Base-by-base conservation (phyloP, 2,329 filamentous ascomycete genomes). In the Dothideomycetes sp. region DNA sequence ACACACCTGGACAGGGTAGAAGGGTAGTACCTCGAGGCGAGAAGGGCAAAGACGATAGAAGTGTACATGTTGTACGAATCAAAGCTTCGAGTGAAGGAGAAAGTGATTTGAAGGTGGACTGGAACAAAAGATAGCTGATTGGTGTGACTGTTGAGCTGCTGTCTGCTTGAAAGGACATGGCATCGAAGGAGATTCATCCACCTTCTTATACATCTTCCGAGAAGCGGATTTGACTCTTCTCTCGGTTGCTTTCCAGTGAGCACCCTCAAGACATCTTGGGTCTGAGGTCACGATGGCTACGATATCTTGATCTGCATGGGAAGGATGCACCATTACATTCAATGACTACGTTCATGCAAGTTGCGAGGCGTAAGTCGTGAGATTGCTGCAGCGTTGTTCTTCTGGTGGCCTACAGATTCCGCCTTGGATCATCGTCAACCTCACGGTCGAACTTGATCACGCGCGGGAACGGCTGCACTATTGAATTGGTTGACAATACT, bases 391-490 rank as follows among this genome's bases (percentile, higher is more conserved):
- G n/a, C n/a, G n/a, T n/a, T n/a, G n/a, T n/a, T n/a, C n/a, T n/a
- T n/a, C n/a, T n/a, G n/a, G n/a, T n/a, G n/a, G n/a, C n/a, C n/a
- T n/a, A n/a, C n/a, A n/a, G n/a, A n/a, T n/a, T n/a, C n/a, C n/a
- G n/a, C n/a, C n/a, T n/a, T n/a, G n/a, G n/a, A n/a, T n/a, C n/a
- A n/a, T n/a, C n/a, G n/a, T n/a, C n/a, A n/a, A n/a, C n/a, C n/a
- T n/a, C n/a, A n/a, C n/a, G n/a, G n/a, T n/a, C n/a, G n/a, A n/a
- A n/a, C n/a, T n/a, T n/a, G n/a, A n/a, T n/a, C n/a, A n/a, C n/a
- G n/a, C n/a, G n/a, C n/a, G n/a, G n/a, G n/a, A n/a, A 12, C 33
- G 37, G 37, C 33, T 41, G 37, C 37, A 30, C 30, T 33, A 41
- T 41, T 28, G 30, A 33, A 30, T 30, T 41, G 37, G 33, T 30